phyloP scores from a whole-genome alignment of 2,329 filamentous ascomycete genomes.

The Botrytis cinerea region DNA sequence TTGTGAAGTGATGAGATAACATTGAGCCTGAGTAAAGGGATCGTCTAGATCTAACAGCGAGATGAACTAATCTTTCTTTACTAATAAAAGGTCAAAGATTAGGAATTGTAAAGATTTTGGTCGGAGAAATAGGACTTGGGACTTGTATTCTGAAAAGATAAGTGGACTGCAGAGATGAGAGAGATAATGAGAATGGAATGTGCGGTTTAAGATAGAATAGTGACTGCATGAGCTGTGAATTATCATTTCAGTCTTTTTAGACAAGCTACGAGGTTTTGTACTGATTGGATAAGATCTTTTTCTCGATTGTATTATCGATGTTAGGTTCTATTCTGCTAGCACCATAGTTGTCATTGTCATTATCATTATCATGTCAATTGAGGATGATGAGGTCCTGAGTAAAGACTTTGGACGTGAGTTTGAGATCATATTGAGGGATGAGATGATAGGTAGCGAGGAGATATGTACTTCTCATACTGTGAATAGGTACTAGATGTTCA shows the following conservation, averaged over 20 bases:
- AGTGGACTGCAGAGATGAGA: too few species aligned
- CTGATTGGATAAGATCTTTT: not conserved
- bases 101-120: too few species aligned
- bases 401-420: not conserved
- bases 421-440: not conserved
- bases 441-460: too few species aligned
- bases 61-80: too few species aligned
- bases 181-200: too few species aligned
- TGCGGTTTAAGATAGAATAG: too few species aligned
- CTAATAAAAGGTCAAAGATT: too few species aligned
- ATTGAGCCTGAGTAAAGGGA: too few species aligned
- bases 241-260: not conserved
- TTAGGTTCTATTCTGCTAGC: rapidly evolving
- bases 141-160: too few species aligned
- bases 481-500: rapidly evolving
- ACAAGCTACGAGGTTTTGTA: rapidly evolving
- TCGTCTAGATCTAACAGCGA: too few species aligned
- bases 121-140: too few species aligned
- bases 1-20: too few species aligned
- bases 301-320: rapidly evolving
- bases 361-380: rapidly evolving
- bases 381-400: not conserved
- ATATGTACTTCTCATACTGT: not conserved
- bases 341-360: rapidly evolving
- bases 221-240: not conserved